A percentile compares a stretch with the other conserved stretches of the same genome.
phyloP scores from a whole-genome alignment of 2,329 filamentous ascomycete genomes.

The Colletotrichum sp. region DNA sequence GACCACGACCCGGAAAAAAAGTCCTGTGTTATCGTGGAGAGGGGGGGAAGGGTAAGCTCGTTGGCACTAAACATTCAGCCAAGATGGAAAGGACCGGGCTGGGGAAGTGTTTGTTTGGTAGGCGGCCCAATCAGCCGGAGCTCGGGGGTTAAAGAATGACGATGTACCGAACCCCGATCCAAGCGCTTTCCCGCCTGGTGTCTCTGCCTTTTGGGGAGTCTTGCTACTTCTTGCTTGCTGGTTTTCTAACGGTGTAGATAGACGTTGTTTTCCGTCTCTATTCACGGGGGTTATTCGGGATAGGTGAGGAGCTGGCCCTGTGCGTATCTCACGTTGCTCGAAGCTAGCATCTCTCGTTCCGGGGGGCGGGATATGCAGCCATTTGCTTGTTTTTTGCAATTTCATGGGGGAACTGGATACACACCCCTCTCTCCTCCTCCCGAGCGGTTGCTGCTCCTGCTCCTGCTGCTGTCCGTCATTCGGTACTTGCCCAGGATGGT shows the following conservation, averaged over 20 bases:
- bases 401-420: neutral
- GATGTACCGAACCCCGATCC: neutral
- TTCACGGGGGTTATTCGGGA: neutral
- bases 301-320: neutral
- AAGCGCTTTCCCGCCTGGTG: neutral
- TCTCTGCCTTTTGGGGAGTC: neutral
- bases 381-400: neutral
- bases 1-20: neutral
- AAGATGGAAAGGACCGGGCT: neutral
- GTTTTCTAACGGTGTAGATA: neutral
- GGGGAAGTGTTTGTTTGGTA: neutral
- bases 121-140: constrained; percentile 5
- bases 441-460: neutral
- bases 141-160: neutral
- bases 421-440: neutral
- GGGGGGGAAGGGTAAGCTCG: neutral
- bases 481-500: neutral
- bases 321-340: neutral
- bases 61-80: neutral
- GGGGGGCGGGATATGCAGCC: neutral
- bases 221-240: neutral
- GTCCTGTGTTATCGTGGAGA: neutral
- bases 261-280: neutral
- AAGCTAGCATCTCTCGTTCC: neutral
- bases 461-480: neutral